A percentile compares a stretch with the other conserved stretches of the same genome.
These are phyloP conservation scores for Penicillium malachiteum DNA, from an alignment of 495 filamentous ascomycete species.

Conservation along the genomic window DNA sequence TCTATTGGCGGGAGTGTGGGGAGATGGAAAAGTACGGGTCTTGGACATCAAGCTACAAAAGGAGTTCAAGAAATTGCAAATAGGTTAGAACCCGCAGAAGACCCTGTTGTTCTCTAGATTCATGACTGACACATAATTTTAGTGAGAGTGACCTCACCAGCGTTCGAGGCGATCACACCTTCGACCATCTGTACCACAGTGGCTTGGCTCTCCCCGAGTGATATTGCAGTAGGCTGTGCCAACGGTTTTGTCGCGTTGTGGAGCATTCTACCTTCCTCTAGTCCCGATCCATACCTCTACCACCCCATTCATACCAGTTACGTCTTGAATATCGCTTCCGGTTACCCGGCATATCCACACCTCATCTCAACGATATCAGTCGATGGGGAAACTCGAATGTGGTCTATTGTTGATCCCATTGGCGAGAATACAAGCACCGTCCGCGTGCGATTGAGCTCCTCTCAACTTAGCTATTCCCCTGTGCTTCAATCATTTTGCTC, in stretches of 20 bases:
- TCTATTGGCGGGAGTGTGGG: conserved; percentile 60
- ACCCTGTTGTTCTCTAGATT: background rate
- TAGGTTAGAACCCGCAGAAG: conserved; percentile 28
- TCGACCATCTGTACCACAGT: conserved; percentile 58
- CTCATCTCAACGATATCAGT: conserved; percentile 54
- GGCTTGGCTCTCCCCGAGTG: conserved; percentile 60
- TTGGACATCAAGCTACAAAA: conserved; percentile 50
- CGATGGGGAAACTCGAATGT: conserved; percentile 59
- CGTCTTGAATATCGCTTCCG: conserved; percentile 54
- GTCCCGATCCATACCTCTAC: conserved; percentile 49
- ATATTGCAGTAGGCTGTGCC: conserved; percentile 62
- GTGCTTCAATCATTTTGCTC: conserved; percentile 52
- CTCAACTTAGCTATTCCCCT: conserved; percentile 56
- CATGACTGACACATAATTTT: background rate
- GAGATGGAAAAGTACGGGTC: conserved; percentile 61
- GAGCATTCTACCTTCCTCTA: conserved; percentile 43
- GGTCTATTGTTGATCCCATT: conserved; percentile 51
- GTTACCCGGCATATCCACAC: conserved; percentile 60
- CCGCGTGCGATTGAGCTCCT: conserved; percentile 51
- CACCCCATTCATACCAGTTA: conserved; percentile 59
- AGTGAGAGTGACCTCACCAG: conserved; percentile 51
- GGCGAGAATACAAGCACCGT: conserved; percentile 48
- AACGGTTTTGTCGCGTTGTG: conserved; percentile 61
- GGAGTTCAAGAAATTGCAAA: conserved; percentile 27
- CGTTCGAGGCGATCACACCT: conserved; percentile 52